A percentile compares a stretch with the other conserved stretches of the same genome.
phyloP scores from a whole-genome alignment of 2,329 filamentous ascomycete genomes.

The Onygenales sp. region DNA sequence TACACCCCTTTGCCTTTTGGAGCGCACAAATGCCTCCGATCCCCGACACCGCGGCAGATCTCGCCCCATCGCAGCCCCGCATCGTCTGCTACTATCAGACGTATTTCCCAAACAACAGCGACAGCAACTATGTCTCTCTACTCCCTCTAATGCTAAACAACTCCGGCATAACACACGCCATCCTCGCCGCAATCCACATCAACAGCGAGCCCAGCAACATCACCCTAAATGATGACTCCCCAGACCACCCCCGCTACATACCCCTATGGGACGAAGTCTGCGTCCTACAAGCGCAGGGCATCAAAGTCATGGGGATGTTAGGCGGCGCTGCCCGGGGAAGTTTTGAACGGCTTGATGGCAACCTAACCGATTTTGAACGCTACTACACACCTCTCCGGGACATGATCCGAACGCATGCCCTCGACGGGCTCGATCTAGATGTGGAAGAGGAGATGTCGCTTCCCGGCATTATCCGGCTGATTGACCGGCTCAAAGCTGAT shows the following conservation, averaged over 20 bases:
- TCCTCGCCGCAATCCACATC: constrained; percentile 78
- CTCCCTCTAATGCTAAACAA: constrained; percentile 51
- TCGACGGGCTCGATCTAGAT: constrained; percentile 68
- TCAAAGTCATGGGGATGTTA: constrained; percentile 78
- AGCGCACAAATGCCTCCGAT: constrained; percentile 28
- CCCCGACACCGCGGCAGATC: constrained; percentile 10
- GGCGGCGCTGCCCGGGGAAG: constrained; percentile 74
- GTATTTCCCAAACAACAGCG: constrained; percentile 43
- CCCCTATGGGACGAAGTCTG: constrained; percentile 71
- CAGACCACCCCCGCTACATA: constrained; percentile 56
- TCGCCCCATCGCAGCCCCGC: constrained; percentile 20
- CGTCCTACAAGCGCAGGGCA: constrained; percentile 59
- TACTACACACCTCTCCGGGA: constrained; percentile 63
- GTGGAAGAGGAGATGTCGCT: constrained; percentile 70
- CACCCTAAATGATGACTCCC: constrained; percentile 71
- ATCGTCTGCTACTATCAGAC: constrained; percentile 54
- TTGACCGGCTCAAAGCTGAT: constrained; percentile 52
- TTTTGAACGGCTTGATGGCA: constrained; percentile 53
- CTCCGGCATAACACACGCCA: constrained; percentile 67
- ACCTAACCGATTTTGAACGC: constrained; percentile 54
- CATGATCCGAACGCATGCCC: constrained; percentile 49
- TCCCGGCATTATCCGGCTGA: constrained; percentile 54
- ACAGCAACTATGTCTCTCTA: constrained; percentile 48
- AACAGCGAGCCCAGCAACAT: constrained; percentile 58
- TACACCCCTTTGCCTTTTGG: background rate